Base-by-base conservation (phyloP, 306 rosid species). In the Benincasa hispida region DNA sequence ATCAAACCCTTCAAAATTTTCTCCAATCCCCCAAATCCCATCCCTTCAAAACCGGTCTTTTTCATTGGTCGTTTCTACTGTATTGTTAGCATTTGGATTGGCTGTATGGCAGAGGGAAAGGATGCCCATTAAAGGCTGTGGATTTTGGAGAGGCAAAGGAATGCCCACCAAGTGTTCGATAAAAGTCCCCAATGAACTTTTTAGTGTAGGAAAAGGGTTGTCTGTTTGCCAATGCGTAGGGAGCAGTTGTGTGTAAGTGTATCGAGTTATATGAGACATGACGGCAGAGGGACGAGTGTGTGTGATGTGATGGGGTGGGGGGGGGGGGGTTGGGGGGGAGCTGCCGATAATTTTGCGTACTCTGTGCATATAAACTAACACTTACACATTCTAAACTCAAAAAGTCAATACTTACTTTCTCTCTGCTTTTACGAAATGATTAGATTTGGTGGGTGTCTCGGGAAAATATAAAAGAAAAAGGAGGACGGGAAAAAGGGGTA, bases 391-490 rank as follows among this genome's bases (percentile, higher is more conserved):
- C 41, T 27, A 27, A 72, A 48, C 37, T 50, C 22, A 27, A 72
- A 25, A 45, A 45, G 56, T 41, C 56, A 19, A 35, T 66, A 66
- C 35, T 41, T 69, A 45, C 53, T 72, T 72, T 48, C 8, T 27
- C 50, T 25, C 8, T 72, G 58, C 76, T 72, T 47, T 72, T 72
- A 72, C 54, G 59, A 72, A 72, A 72, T 72, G 76, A 72, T 72
- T 72, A 72, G 76, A 72, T 72, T 72, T 72, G 76, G 76, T 72
- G 76, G 76, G 76, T 72, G 76, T 48, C 76, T 72, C 76, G 76
- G 76, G 76, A 72, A 72, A 72, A 72, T 50, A 72, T 72, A 72
- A 72, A 72, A 45, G 76, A 27, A 47, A 47, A 72, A 72, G 21
- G 55, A 0, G 51, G 53, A 6, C 9, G 21, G 34, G 17, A 13